Conservation (phyloP, 73 alveolate genomes). For the Tetrahymena borealis region DNA sequence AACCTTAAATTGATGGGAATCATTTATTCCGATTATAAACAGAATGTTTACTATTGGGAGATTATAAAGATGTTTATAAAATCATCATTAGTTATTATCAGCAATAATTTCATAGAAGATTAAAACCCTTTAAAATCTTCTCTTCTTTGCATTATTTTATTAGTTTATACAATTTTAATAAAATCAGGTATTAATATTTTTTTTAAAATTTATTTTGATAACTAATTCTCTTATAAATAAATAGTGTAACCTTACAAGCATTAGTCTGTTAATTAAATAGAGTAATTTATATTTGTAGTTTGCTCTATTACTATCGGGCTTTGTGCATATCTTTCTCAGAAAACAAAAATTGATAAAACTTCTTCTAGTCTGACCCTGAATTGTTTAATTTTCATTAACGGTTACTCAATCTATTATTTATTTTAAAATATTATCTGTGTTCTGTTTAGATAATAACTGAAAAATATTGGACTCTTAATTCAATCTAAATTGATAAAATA, state of each 20-base stretch:
- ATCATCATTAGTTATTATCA: background rate
- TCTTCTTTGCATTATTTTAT: background rate
- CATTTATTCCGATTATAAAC: background rate
- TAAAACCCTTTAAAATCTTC: background rate
- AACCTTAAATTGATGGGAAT: background rate
- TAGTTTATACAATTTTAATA: background rate
- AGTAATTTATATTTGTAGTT: background rate
- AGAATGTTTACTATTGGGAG: background rate
- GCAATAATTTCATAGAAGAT: background rate
- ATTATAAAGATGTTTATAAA: background rate
- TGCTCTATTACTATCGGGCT: background rate
- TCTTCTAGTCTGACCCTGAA: background rate
- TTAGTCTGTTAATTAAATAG: background rate
- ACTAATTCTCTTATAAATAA: background rate
- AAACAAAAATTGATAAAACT: background rate
- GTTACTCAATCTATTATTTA: background rate
- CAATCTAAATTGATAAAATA: background rate
- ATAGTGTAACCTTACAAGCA: background rate
- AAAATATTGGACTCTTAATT: background rate
- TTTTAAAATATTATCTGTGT: background rate
- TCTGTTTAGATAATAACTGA: background rate
- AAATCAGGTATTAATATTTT: background rate
- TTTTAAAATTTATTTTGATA: background rate
- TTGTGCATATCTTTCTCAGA: background rate
- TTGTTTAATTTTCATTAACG: background rate